These are phyloP conservation scores for Gelatoporia subvermispora DNA, from an alignment of 768 basidiomycete genomes.

Conservation along the genomic window DNA sequence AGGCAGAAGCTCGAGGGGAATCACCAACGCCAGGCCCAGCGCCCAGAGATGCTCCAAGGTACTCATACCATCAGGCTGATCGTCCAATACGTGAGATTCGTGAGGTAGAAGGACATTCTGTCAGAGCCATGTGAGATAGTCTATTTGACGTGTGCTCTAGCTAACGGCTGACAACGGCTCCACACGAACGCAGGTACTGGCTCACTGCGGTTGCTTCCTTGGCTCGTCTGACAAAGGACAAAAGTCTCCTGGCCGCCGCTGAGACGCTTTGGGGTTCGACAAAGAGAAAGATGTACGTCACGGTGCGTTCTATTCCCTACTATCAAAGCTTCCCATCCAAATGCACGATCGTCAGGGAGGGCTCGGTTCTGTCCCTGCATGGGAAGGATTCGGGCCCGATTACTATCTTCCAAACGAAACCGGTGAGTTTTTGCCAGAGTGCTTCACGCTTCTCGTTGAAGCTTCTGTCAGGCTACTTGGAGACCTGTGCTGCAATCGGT, in stretches of 20 bases:
- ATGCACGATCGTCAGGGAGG: conserved; percentile 9
- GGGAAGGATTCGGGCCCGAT: conserved; percentile 19
- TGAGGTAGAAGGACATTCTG: conserved; percentile 14
- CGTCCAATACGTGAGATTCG: conserved; percentile 9
- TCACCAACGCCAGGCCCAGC: conserved; percentile 10
- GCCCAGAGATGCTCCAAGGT: conserved; percentile 7
- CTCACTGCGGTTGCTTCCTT: conserved; percentile 12
- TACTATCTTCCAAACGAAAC: conserved; percentile 16
- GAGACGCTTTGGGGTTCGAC: conserved; percentile 11
- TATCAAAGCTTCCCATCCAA: neutral
- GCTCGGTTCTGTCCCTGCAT: conserved; percentile 14
- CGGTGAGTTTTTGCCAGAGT: neutral
- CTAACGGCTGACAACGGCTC: too few relatives aligned
- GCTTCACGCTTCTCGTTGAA: neutral
- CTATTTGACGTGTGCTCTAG: too few relatives aligned
- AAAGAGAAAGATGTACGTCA: conserved; percentile 16
- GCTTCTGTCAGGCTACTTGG: conserved; percentile 11
- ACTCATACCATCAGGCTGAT: conserved; percentile 15
- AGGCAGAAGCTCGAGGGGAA: conserved; percentile 14
- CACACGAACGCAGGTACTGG: conserved; percentile 10
- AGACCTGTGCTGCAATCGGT: conserved; percentile 18
- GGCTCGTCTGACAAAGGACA: conserved; percentile 11
- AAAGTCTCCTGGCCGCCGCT: conserved; percentile 3
- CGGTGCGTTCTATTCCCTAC: conserved; percentile 3
- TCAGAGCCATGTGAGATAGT: conserved; percentile 11